Evolutionary conservation across 2,329 filamentous ascomycete genomes (phyloP), one percentile per base, ranked within the genome.

Genomic region (Colletotrichum cuscutae): DNA sequence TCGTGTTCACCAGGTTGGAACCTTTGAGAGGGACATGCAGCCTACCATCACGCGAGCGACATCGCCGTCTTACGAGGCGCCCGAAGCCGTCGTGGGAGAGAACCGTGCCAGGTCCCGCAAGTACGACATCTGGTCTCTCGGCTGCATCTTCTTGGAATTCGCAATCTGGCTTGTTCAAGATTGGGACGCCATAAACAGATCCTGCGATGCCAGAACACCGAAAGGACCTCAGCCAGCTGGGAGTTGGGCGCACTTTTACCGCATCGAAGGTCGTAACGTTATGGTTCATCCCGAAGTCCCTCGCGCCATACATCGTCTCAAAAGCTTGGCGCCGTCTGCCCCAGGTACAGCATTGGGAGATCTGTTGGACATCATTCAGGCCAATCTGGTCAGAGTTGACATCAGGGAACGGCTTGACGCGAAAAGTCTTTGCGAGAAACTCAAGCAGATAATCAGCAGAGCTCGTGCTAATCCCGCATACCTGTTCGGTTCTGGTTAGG

Each of bases 121-220:
- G 2, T 79, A 77, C 46, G 78, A 80, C 52, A 73, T 77, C 5
- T 79, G 78, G 78, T 75, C 76, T 12, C 71, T 79, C 64, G 78
- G 77, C 1, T 79, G 78, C 60, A 75, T 79, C 24, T 74, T 75
- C 9, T 53, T 79, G 1, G 78, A 79, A 68, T 77, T 75, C 28
- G 15, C 77, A 15, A 66, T 79, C 4, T 80, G 78, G 78, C 11
- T 61, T 5, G 59, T 19, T 5, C 15, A 61, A 4, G 11, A 37
- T 24, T 49, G 59, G 59, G 24, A 61, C 2, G 59, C 59, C 22
- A 22, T 61, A 5, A 2, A 49, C 8, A 13, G 12, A 5, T 49
- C 42, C 15, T 3, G 9, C 59, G 5, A 28, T 19, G 57, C 57
- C 22, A 59, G 57, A 35, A 59, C 4, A n/a, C 5, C n/a, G 3